These are phyloP conservation scores for Brasilioporus rufonigricans DNA, from an alignment of 768 basidiomycete species.

Conservation along the genomic window DNA sequence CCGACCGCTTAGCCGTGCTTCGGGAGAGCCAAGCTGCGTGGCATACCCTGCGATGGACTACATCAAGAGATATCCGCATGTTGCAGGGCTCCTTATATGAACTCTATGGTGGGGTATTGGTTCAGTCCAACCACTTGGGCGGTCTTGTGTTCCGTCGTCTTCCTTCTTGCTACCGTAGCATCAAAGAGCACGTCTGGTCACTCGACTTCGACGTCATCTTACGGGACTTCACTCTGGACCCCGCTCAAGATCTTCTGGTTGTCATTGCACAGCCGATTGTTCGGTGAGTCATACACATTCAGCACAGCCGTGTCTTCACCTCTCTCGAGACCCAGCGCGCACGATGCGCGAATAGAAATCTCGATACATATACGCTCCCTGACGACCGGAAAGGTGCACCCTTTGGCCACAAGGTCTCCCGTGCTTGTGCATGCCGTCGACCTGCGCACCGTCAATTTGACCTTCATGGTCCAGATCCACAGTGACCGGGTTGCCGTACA, in stretches of 20 bases:
- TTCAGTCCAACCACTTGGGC: conserved; percentile 32
- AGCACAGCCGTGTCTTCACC: background rate
- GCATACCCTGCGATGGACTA: conserved; percentile 38
- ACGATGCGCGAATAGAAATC: conserved; percentile 17
- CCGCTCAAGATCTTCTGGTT: conserved; percentile 62
- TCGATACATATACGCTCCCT: conserved; percentile 45
- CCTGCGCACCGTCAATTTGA: conserved; percentile 19
- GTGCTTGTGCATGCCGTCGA: conserved; percentile 30
- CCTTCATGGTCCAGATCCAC: conserved; percentile 55
- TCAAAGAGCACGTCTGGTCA: conserved; percentile 46
- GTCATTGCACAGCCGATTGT: conserved; percentile 39
- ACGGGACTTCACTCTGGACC: conserved; percentile 65
- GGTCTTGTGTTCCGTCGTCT: conserved; percentile 45
- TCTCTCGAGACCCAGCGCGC: conserved; percentile 10
- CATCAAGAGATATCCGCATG: conserved; percentile 38
- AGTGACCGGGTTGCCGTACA: conserved; percentile 51
- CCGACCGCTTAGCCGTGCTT: conserved; percentile 40
- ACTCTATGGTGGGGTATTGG: conserved; percentile 56
- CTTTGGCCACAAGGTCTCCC: conserved; percentile 36
- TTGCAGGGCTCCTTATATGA: conserved; percentile 49
- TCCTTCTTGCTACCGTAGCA: conserved; percentile 48
- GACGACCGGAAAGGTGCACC: conserved; percentile 46
- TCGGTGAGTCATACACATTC: conserved; percentile 30
- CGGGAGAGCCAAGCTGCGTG: conserved; percentile 38
- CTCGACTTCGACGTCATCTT: conserved; percentile 37